A percentile compares a stretch with the other conserved stretches of the same genome.
Evolutionary conservation across 129 eudicot species (phyloP).

Genomic region (Centaurea solstitialis): DNA sequence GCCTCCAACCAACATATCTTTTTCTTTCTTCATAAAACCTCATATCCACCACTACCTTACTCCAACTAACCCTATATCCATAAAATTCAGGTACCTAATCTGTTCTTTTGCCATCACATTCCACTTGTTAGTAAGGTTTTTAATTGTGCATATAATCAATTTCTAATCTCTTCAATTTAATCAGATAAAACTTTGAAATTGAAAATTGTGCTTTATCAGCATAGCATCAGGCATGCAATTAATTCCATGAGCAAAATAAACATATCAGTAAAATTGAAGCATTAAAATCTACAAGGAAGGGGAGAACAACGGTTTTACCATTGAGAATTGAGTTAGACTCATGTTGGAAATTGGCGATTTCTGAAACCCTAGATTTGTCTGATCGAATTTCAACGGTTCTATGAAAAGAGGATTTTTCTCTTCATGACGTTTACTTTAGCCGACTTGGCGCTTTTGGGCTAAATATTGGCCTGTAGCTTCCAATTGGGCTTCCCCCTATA

Average conservation of each 20-base stretch:
- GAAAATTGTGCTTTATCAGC: not conserved
- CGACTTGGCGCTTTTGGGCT: not conserved
- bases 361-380: constrained; percentile 22
- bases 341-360: constrained; percentile 26
- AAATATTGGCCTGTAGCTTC: not conserved
- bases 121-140: not conserved
- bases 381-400: constrained; percentile 12
- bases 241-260: constrained; percentile 7
- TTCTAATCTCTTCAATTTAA: not conserved
- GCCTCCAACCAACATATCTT: not conserved
- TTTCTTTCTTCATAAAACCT: not conserved
- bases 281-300: not conserved
- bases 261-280: not conserved
- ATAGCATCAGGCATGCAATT: not conserved
- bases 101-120: not conserved
- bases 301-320: constrained; percentile 28
- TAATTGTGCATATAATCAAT: not conserved
- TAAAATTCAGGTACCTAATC: not conserved
- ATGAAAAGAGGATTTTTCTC: not conserved
- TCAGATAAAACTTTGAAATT: not conserved
- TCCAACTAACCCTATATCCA: constrained; percentile 2
- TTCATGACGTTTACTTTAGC: not conserved
- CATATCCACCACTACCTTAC: not conserved
- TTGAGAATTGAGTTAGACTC: constrained; percentile 59
- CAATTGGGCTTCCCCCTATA: not conserved